Evolutionary conservation across 2,329 filamentous ascomycete genomes (phyloP), one percentile per base, ranked within the genome.

Genomic region (Aspergillus ochraceus): DNA sequence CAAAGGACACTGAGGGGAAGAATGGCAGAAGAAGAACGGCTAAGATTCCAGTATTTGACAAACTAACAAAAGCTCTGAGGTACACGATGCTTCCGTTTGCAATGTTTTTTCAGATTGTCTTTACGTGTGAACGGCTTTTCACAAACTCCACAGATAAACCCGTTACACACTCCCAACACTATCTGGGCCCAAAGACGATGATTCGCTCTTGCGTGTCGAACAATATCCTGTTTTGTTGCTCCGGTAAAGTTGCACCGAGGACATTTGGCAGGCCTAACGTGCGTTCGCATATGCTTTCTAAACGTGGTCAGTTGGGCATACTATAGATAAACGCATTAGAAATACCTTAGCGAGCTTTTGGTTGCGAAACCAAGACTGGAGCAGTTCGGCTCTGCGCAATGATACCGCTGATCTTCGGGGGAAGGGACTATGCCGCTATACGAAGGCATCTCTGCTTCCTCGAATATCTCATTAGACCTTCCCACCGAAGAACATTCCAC

Each of bases 231-330:
- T 53, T 58, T 50, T 36, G 52, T 26, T 51, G 59, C 59, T 19
- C 22, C 56, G 19, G 54, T 51, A 20, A 24, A 29, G 22, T 42
- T 20, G 26, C 59, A 60, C 14, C n/a, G 29, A 26, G 49, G 45
- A 39, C 59, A 60, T 55, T 58, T 42, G n/a, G 57, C 59, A 19
- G 59, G 59, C 55, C 54, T 57, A 19, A 55, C 6, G 29, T 60
- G 59, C 30, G 20, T 36, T 30, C 55, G 54, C 54, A 60, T 57
- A 58, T 60, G 59, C 24, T 58, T 60, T 49, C 59, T 60, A 39
- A 45, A n/a, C 46, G 49, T 24, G 46, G 50, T 60, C 52, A 59
- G 52, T 5, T 9, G 26, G 46, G 47, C 29, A 32, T n/a, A 19
- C 30, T 32, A 32, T 2, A n/a, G 6, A 49, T 59, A 47, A 19